A percentile compares a stretch with the other conserved stretches of the same genome.
Conservation (phyloP, 2,329 filamentous ascomycete genomes). For the Penicillium sp. region DNA sequence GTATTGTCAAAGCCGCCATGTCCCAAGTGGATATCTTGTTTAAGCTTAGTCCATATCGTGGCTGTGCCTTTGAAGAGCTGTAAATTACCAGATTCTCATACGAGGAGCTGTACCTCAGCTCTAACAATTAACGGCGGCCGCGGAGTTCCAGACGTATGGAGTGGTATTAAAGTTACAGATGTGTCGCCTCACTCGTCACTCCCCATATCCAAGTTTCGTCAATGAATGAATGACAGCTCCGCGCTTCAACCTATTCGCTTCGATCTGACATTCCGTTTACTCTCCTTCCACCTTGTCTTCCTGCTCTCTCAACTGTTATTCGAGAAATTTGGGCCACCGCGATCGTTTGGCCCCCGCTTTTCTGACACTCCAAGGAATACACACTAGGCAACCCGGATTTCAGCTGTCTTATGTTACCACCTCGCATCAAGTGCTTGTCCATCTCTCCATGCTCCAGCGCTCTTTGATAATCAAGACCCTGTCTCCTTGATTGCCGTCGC, state of each 20-base stretch:
- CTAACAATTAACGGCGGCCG: not conserved
- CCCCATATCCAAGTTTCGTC: not conserved
- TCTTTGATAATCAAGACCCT: constrained; percentile 9
- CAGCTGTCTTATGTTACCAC: constrained; percentile 4
- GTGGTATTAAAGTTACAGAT: not conserved
- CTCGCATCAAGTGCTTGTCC: constrained; percentile 9
- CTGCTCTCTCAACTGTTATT: not conserved
- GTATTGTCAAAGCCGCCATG: not conserved
- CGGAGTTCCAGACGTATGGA: not conserved
- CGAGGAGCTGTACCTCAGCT: not conserved
- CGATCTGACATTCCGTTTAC: not conserved
- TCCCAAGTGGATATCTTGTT: not conserved
- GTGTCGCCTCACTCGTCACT: not conserved
- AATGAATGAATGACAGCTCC: not conserved
- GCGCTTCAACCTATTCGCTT: not conserved
- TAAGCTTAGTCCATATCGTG: not conserved
- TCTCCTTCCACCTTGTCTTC: not conserved
- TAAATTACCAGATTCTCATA: not conserved
- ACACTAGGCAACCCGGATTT: constrained; percentile 7
- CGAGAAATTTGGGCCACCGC: not conserved
- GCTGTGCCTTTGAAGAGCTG: not conserved
- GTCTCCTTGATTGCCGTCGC: constrained; percentile 11
- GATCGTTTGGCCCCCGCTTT: not conserved
- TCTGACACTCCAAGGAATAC: constrained; percentile 6
- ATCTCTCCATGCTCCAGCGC: constrained; percentile 14